Percentiles rank a stretch among this genome's conserved stretches.
Evolutionary conservation across 2,329 filamentous ascomycete genomes (phyloP).

Genomic region (Phaeophleospora eucalypticola): DNA sequence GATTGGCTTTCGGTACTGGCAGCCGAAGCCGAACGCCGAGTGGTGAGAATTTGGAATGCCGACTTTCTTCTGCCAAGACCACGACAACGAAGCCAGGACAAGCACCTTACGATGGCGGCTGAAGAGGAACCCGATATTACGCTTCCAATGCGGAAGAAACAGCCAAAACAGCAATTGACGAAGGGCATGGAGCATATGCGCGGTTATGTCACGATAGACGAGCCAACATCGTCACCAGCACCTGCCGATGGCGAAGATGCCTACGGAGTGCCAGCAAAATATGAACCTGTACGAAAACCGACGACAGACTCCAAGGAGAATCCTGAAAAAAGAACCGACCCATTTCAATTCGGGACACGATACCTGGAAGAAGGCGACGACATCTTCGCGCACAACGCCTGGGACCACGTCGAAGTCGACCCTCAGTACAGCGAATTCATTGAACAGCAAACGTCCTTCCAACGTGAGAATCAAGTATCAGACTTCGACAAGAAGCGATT

Average conservation of each 20-base stretch:
- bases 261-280: conserved; percentile 48
- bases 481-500: conserved; percentile 91
- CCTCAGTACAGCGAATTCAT: conserved; percentile 81
- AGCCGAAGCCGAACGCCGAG: not conserved
- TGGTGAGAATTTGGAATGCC: conserved; percentile 6
- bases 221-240: conserved; percentile 8
- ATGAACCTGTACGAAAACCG: conserved; percentile 43
- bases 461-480: conserved; percentile 79
- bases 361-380: conserved; percentile 79
- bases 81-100: conserved; percentile 10
- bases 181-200: conserved; percentile 53
- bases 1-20: not conserved
- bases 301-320: conserved; percentile 62
- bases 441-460: conserved; percentile 76
- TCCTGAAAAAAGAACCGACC: conserved; percentile 82
- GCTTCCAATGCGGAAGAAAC: conserved; percentile 25
- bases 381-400: conserved; percentile 96
- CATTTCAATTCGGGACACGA: conserved; percentile 92
- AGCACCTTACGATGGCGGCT: conserved; percentile 15
- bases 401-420: conserved; percentile 96
- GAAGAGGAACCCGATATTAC: conserved; percentile 4
- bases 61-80: conserved; percentile 16
- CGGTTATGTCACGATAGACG: conserved; percentile 44
- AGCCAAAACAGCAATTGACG: conserved; percentile 43
- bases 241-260: conserved; percentile 37